phyloP scores from a whole-genome alignment of 441 rosid genomes.

The Kokia cookei region DNA sequence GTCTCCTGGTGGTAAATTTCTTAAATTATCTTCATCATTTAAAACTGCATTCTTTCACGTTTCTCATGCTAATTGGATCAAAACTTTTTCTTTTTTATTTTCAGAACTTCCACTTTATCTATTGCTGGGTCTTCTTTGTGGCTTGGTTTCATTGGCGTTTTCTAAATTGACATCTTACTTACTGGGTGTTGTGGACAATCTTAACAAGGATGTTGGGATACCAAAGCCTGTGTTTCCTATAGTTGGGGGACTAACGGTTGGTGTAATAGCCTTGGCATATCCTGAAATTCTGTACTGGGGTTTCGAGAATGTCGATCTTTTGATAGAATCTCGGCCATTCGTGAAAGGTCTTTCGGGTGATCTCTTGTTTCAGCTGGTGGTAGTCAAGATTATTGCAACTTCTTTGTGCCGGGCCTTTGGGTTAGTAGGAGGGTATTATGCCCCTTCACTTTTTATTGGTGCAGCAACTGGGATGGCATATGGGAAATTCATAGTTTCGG shows the following conservation, averaged over 20 bases:
- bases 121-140: conserved; percentile 73
- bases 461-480: conserved; percentile 97
- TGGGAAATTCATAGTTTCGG: conserved; percentile 69
- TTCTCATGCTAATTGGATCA: conserved; percentile 3
- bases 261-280: conserved; percentile 69
- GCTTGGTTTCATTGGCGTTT: conserved; percentile 67
- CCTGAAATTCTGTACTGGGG: conserved; percentile 98
- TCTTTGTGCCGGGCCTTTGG: conserved; percentile 91
- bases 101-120: conserved; percentile 92
- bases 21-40: neutral
- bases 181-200: conserved; percentile 41
- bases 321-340: conserved; percentile 84
- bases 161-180: conserved; percentile 75
- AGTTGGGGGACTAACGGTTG: conserved; percentile 62
- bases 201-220: conserved; percentile 55
- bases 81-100: neutral
- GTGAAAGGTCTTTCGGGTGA: conserved; percentile 75
- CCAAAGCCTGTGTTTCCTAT: conserved; percentile 74
- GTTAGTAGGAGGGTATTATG: conserved; percentile 91
- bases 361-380: conserved; percentile 77
- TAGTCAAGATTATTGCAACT: conserved; percentile 83
- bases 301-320: conserved; percentile 81
- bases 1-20: conserved; percentile 68
- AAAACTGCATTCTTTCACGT: neutral
- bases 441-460: conserved; percentile 95